These are phyloP conservation scores for Populus tomentosa DNA, from an alignment of 441 rosid species.

Conservation along the genomic window DNA sequence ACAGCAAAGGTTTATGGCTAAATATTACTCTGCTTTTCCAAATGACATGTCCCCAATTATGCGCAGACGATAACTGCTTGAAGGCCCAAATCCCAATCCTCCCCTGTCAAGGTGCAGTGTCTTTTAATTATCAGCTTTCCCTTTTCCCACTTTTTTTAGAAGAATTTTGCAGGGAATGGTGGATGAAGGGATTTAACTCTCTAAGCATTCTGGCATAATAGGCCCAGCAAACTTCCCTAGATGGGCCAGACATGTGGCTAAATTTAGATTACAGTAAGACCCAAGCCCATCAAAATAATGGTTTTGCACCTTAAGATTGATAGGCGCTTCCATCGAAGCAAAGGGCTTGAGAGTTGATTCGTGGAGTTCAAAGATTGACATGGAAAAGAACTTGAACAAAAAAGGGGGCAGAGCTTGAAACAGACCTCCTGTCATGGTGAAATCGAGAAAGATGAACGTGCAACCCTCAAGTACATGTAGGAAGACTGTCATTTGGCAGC, in stretches of 20 bases:
- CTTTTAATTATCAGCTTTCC: too few species aligned
- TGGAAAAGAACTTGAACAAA: background rate
- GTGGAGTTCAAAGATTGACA: background rate
- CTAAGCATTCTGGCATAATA: too few species aligned
- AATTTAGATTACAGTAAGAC: background rate
- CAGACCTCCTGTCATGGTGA: background rate
- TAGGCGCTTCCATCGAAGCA: too few species aligned
- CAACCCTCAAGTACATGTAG: background rate
- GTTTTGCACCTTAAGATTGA: too few species aligned
- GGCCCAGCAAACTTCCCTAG: background rate
- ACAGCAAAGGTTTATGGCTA: too few species aligned
- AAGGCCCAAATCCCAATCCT: background rate
- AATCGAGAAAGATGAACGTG: background rate
- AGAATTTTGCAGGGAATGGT: too few species aligned
- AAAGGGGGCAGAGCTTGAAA: background rate
- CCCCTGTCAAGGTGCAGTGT: too few species aligned
- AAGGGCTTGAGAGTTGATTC: background rate
- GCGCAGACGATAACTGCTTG: background rate
- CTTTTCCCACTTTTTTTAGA: too few species aligned
- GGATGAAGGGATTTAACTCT: too few species aligned
- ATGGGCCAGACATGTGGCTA: background rate
- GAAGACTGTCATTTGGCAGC: background rate
- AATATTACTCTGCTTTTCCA: background rate
- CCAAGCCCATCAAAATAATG: too few species aligned
- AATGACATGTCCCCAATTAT: background rate